These are phyloP conservation scores for Tilletia walkeri DNA, from an alignment of 1,284 basidiomycete species.

Conservation along the genomic window DNA sequence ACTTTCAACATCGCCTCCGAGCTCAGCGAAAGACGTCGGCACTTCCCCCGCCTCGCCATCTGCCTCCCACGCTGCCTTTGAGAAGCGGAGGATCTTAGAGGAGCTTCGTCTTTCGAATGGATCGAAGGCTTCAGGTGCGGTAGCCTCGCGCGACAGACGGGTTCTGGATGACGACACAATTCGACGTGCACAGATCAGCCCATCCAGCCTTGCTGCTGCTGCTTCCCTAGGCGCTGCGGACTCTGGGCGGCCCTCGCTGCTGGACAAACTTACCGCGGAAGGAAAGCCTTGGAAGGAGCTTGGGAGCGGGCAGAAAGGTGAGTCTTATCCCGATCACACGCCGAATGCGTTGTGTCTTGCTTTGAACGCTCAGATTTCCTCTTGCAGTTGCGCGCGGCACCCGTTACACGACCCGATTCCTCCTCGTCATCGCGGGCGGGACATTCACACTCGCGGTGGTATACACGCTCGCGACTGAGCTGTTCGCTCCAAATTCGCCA, in stretches of 20 bases:
- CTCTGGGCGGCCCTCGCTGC: not conserved
- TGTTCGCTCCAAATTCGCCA: slow-evolving; percentile 88
- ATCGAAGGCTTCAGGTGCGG: not conserved
- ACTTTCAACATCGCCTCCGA: not conserved
- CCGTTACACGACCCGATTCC: slow-evolving; percentile 54
- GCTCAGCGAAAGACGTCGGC: not conserved
- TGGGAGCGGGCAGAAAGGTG: not conserved
- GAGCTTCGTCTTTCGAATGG: not conserved
- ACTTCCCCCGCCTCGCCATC: not conserved
- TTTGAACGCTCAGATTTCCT: not conserved
- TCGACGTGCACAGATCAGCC: not conserved
- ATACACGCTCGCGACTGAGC: slow-evolving; percentile 79
- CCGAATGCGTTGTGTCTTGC: not conserved
- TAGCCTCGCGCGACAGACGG: not conserved
- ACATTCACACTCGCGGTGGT: slow-evolving; percentile 63
- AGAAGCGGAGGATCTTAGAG: slow-evolving; percentile 13
- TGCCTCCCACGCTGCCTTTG: slow-evolving; percentile 1
- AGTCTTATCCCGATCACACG: not conserved
- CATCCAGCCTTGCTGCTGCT: not conserved
- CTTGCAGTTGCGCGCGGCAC: not conserved
- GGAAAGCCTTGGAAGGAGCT: slow-evolving; percentile 16
- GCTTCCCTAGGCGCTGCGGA: not conserved
- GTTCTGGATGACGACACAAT: not conserved
- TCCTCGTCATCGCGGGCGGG: slow-evolving; percentile 75
- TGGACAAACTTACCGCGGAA: slow-evolving; percentile 12